Evolutionary conservation across 1,284 basidiomycete genomes (phyloP).

Genomic region (Caloboletus firmus): DNA sequence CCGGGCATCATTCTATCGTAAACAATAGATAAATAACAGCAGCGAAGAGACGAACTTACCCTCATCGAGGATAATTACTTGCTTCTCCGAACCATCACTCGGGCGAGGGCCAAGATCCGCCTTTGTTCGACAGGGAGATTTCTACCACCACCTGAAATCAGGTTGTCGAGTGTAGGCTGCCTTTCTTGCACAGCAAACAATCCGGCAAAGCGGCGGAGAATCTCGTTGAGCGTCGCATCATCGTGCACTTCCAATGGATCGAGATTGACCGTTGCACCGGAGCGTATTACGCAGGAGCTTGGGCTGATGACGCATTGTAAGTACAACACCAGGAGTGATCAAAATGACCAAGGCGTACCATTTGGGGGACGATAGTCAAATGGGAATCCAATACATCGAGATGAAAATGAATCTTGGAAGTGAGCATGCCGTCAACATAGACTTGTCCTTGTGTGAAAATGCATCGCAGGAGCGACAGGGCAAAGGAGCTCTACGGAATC

Average conservation of each 20-base stretch:
- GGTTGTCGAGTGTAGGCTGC: conserved; percentile 32
- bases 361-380: conserved; percentile 1
- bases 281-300: conserved; percentile 46
- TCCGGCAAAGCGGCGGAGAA: conserved; percentile 56
- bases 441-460: conserved; percentile 60
- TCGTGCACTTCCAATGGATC: conserved; percentile 76
- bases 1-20: neutral
- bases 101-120: conserved; percentile 56
- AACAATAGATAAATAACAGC: neutral
- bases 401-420: conserved; percentile 27
- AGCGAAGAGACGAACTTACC: conserved; percentile 24
- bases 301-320: neutral
- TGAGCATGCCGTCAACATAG: conserved; percentile 50
- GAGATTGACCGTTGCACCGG: conserved; percentile 55
- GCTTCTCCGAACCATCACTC: conserved; percentile 32
- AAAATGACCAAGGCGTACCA: neutral
- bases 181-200: conserved; percentile 43
- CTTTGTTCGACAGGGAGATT: conserved; percentile 74
- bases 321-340: neutral
- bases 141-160: conserved; percentile 57
- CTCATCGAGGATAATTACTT: conserved; percentile 37
- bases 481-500: conserved; percentile 44
- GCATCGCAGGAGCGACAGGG: conserved; percentile 52
- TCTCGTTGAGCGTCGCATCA: conserved; percentile 59
- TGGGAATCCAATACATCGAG: conserved; percentile 4